Conservation (phyloP, 306 rosid species). For the Lupinus albus region DNA sequence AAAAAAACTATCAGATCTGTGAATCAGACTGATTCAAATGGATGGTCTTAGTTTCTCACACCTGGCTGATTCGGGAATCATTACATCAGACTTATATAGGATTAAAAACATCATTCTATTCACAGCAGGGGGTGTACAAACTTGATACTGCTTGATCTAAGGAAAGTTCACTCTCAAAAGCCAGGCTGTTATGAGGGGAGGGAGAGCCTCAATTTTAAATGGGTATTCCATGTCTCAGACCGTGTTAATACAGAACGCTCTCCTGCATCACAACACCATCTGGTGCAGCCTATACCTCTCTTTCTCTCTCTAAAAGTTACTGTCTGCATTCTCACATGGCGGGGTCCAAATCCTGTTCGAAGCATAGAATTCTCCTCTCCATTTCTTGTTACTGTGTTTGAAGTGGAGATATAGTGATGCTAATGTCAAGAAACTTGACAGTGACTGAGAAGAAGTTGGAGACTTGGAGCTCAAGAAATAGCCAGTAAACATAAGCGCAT, state of each 20-base stretch:
- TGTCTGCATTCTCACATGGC: neutral
- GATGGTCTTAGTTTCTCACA: neutral
- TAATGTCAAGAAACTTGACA: neutral
- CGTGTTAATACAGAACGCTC: neutral
- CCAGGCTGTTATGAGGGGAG: slow-evolving; percentile 4
- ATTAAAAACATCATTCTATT: neutral
- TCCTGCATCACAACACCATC: slow-evolving; percentile 5
- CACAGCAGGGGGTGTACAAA: neutral
- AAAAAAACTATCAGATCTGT: neutral
- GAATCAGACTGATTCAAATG: neutral
- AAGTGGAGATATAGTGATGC: neutral
- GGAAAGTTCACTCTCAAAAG: slow-evolving; percentile 4
- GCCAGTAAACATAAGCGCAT: neutral
- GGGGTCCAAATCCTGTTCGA: neutral
- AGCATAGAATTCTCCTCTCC: neutral
- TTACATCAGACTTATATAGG: neutral
- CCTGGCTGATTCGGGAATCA: neutral
- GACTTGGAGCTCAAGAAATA: slow-evolving; percentile 18
- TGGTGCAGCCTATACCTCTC: neutral
- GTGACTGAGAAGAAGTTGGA: neutral
- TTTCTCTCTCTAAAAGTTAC: neutral
- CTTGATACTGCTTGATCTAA: neutral
- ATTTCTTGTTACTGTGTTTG: neutral
- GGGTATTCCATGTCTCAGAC: neutral
- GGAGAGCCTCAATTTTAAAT: neutral